Evolutionary conservation across 352 stramenopile genomes (phyloP).

Genomic region (Phytopythium vexans): DNA sequence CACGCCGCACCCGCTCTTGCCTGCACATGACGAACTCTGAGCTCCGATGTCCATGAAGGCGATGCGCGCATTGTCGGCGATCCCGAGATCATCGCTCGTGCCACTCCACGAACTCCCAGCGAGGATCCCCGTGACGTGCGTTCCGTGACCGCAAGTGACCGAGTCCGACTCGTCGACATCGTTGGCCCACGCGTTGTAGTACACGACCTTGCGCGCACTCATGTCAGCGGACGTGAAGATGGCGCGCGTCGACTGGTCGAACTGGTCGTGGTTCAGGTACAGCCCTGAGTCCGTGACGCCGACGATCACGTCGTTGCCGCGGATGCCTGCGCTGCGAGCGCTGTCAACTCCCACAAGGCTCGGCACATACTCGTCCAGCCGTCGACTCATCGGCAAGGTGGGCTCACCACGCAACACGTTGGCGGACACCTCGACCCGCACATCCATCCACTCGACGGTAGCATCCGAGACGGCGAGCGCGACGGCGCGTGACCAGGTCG

Average conservation of each 20-base stretch:
- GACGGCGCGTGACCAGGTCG: conserved; percentile 57
- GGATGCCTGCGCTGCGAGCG: conserved; percentile 59
- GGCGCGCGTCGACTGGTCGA: conserved; percentile 57
- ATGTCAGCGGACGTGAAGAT: conserved; percentile 42
- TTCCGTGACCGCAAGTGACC: conserved; percentile 82
- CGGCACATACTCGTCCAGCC: conserved; percentile 60
- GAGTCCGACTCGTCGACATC: conserved; percentile 58
- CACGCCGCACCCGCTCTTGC: conserved; percentile 46
- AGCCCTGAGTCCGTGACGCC: conserved; percentile 81
- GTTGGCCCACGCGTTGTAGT: conserved; percentile 78
- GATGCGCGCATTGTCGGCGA: conserved; percentile 75
- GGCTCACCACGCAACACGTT: conserved; percentile 25
- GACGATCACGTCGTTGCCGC: conserved; percentile 65
- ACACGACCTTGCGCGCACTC: conserved; percentile 67
- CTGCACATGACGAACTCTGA: conserved; percentile 45
- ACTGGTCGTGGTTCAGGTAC: conserved; percentile 80
- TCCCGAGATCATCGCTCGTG: conserved; percentile 52
- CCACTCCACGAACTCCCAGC: conserved; percentile 73
- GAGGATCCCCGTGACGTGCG: conserved; percentile 81
- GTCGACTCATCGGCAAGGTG: conserved; percentile 10
- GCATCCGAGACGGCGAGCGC: conserved; percentile 41
- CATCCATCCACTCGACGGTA: conserved; percentile 66
- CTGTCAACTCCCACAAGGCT: conserved; percentile 62
- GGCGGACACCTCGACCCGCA: conserved; percentile 28
- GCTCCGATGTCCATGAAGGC: conserved; percentile 91